These are phyloP conservation scores for Casaregolazyma lundiana DNA, from an alignment of 1,139 yeast genomes.

Conservation along the genomic window DNA sequence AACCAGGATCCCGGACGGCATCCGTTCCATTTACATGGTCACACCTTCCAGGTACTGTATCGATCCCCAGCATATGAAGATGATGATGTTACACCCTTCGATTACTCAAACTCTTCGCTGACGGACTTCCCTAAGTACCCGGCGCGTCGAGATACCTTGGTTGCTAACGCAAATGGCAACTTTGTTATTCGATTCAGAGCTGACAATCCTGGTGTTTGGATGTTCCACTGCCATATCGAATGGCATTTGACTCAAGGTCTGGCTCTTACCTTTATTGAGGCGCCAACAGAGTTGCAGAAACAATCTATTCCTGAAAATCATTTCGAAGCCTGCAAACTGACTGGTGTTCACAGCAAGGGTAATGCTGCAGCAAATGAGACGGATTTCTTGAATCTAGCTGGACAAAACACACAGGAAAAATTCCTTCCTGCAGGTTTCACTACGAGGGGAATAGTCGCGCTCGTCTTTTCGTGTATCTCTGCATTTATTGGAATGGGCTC, in stretches of 20 bases:
- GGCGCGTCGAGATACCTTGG: conserved; percentile 64
- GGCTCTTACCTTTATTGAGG: conserved; percentile 69
- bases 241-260: conserved; percentile 93
- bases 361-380: conserved; percentile 80
- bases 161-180: conserved; percentile 63
- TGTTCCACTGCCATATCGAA: conserved; percentile 91
- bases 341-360: conserved; percentile 51
- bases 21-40: conserved; percentile 86
- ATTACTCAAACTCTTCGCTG: conserved; percentile 35
- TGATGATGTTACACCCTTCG: conserved; percentile 45
- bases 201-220: conserved; percentile 87
- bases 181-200: conserved; percentile 64
- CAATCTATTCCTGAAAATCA: conserved; percentile 51
- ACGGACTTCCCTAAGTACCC: conserved; percentile 53
- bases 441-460: conserved; percentile 81
- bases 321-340: conserved; percentile 52
- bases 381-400: conserved; percentile 61
- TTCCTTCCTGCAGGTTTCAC: conserved; percentile 84
- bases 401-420: conserved; percentile 62
- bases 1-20: conserved; percentile 72
- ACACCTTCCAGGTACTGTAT: conserved; percentile 61
- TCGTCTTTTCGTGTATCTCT: conserved; percentile 70
- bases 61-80: conserved; percentile 50
- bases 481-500: conserved; percentile 76
- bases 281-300: conserved; percentile 57